Conservation (phyloP, 305 asterid species). For the Salvia sclarea region DNA sequence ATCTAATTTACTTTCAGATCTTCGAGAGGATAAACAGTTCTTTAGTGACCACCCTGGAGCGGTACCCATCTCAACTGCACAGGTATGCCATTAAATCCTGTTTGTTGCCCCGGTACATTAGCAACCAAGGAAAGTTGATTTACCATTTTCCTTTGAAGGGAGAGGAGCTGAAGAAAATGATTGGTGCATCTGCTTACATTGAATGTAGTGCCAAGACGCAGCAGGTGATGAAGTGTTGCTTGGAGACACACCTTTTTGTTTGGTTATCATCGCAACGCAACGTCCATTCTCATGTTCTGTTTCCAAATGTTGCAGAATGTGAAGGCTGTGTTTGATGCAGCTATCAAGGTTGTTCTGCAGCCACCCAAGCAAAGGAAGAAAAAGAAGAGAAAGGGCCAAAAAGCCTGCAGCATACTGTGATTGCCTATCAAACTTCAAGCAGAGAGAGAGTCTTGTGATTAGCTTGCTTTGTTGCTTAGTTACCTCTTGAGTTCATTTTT, state of each 20-base stretch:
- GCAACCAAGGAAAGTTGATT: slow-evolving; percentile 10
- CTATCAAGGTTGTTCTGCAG: slow-evolving; percentile 63
- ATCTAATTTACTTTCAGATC: slow-evolving; percentile 42
- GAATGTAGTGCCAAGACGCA: slow-evolving; percentile 97
- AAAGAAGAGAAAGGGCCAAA: slow-evolving; percentile 63
- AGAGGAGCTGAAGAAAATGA: slow-evolving; percentile 80
- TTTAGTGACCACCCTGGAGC: slow-evolving; percentile 61
- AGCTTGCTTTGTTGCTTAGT: slow-evolving; percentile 17
- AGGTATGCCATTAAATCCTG: no score
- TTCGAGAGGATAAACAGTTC: slow-evolving; percentile 63
- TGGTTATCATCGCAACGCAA: neutral
- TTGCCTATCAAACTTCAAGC: slow-evolving; percentile 20
- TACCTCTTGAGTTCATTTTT: slow-evolving; percentile 22
- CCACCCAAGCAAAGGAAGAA: slow-evolving; percentile 60
- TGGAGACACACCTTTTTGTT: neutral
- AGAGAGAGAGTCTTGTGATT: slow-evolving; percentile 4
- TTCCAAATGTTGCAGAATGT: slow-evolving; percentile 52
- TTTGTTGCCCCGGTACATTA: neutral
- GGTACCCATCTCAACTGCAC: slow-evolving; percentile 54
- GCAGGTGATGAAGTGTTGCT: slow-evolving; percentile 52
- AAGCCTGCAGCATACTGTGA: slow-evolving; percentile 62
- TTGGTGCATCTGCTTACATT: slow-evolving; percentile 84
- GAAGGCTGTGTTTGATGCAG: slow-evolving; percentile 71
- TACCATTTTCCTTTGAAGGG: slow-evolving; percentile 51
- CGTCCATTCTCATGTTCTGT: slow-evolving; percentile 12